Percentiles rank a stretch among this genome's conserved stretches.
Conservation (phyloP, 2,329 filamentous ascomycete species). For the Furcasterigmium sp. region DNA sequence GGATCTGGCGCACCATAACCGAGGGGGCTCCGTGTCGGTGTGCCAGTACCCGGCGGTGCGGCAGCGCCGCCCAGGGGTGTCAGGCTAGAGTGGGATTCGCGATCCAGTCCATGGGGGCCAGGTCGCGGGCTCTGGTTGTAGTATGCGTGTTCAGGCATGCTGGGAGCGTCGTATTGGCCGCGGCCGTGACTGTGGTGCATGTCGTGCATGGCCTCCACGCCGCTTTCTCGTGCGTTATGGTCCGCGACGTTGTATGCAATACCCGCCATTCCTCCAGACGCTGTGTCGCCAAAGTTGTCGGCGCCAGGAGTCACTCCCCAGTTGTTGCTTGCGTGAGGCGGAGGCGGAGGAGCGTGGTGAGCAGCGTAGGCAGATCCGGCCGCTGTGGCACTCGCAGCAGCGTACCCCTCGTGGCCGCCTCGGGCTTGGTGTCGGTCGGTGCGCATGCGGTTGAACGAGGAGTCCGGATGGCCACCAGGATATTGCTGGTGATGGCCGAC, state of each 20-base stretch:
- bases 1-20: slow-evolving; percentile 32
- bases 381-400: slow-evolving; percentile 15
- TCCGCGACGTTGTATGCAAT: slow-evolving; percentile 64
- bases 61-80: slow-evolving; percentile 30
- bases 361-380: slow-evolving; percentile 14
- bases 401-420: background rate
- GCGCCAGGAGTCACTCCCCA: slow-evolving; percentile 53
- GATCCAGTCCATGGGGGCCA: slow-evolving; percentile 17
- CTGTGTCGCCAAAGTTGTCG: slow-evolving; percentile 60
- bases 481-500: slow-evolving; percentile 3
- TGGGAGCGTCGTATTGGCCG: slow-evolving; percentile 15
- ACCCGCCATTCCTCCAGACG: slow-evolving; percentile 62
- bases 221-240: slow-evolving; percentile 58
- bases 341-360: slow-evolving; percentile 8
- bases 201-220: slow-evolving; percentile 53
- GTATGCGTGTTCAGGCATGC: slow-evolving; percentile 6
- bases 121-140: slow-evolving; percentile 13
- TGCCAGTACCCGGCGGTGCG: slow-evolving; percentile 25
- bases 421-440: slow-evolving; percentile 21
- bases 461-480: slow-evolving; percentile 28
- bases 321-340: slow-evolving; percentile 17
- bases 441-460: slow-evolving; percentile 26
- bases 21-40: slow-evolving; percentile 45
- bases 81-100: slow-evolving; percentile 37
- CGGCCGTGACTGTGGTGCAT: slow-evolving; percentile 16